These are phyloP conservation scores for Zostera marina DNA, from an alignment of 116 monocot species.

Conservation along the genomic window DNA sequence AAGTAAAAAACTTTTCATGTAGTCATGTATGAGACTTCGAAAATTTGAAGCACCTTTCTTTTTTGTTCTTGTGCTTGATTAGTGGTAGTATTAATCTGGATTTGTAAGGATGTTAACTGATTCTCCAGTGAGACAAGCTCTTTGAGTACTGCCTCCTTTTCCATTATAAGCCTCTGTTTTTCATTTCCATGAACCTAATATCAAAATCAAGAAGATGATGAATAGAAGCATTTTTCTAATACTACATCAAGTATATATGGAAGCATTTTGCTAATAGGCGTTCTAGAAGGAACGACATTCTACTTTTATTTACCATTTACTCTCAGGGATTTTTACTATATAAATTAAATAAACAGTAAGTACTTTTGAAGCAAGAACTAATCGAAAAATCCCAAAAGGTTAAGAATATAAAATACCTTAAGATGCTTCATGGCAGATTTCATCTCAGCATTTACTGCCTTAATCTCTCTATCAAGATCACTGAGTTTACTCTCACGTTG, in stretches of 20 bases:
- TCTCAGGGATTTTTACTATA: too few relatives aligned
- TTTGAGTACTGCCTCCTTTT: slow-evolving; percentile 69
- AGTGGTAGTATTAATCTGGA: slow-evolving; percentile 38
- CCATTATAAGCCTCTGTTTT: slow-evolving; percentile 74
- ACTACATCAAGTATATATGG: neutral
- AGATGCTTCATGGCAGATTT: slow-evolving; percentile 56
- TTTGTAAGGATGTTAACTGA: slow-evolving; percentile 40
- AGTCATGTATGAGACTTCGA: neutral
- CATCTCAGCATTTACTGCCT: slow-evolving; percentile 55
- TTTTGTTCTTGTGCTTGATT: slow-evolving; percentile 48
- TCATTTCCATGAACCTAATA: slow-evolving; percentile 68
- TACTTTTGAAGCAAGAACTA: too few relatives aligned
- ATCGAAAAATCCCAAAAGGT: too few relatives aligned
- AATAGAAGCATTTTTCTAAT: neutral
- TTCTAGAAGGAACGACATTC: neutral
- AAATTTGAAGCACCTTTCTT: slow-evolving; percentile 25
- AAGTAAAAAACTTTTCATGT: neutral
- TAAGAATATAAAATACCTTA: slow-evolving; percentile 67
- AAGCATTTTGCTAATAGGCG: neutral
- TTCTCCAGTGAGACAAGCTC: slow-evolving; percentile 59
- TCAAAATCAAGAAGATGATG: neutral
- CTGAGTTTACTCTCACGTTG: slow-evolving; percentile 55
- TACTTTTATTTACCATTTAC: too few relatives aligned
- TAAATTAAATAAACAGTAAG: too few relatives aligned
- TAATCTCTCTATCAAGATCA: slow-evolving; percentile 65